A percentile compares a stretch with the other conserved stretches of the same genome.
phyloP scores from a whole-genome alignment of 768 basidiomycete species.

The Lactifluus piperatus region DNA sequence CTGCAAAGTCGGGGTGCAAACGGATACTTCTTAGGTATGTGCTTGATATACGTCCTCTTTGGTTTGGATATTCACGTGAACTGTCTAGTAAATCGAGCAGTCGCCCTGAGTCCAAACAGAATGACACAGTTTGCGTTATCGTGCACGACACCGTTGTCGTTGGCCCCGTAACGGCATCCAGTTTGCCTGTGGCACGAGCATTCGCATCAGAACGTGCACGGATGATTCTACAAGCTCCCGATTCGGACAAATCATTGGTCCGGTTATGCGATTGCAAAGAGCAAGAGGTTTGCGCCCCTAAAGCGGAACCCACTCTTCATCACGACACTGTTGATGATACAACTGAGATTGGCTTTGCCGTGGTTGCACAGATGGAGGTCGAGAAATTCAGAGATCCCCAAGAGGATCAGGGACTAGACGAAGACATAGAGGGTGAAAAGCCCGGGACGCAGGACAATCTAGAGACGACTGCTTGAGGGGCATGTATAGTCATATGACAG shows the following conservation, averaged over 20 bases:
- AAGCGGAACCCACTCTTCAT: not conserved
- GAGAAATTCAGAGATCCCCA: conserved; percentile 8
- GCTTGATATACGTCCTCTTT: conserved; percentile 1
- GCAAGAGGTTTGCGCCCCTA: conserved; percentile 14
- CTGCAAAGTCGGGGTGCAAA: conserved; percentile 48
- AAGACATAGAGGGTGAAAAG: conserved; percentile 1
- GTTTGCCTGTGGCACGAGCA: conserved; percentile 54
- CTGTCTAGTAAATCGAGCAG: conserved; percentile 35
- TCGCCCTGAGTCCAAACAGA: conserved; percentile 33
- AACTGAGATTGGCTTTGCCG: conserved; percentile 43
- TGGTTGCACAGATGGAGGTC: conserved; percentile 30
- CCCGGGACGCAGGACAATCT: not conserved
- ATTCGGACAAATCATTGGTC: conserved; percentile 37
- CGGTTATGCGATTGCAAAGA: conserved; percentile 35
- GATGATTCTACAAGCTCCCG: conserved; percentile 39
- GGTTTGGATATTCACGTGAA: conserved; percentile 16
- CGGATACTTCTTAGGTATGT: conserved; percentile 40
- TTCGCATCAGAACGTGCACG: conserved; percentile 57
- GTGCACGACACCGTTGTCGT: conserved; percentile 50
- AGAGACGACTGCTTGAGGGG: not conserved
- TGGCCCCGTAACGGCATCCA: conserved; percentile 53
- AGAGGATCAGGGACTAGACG: conserved; percentile 18
- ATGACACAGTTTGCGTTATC: conserved; percentile 46
- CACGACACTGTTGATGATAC: conserved; percentile 31
- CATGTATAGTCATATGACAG: not conserved